Evolutionary conservation across 495 filamentous ascomycete genomes (phyloP).

Genomic region (Penicillium odoratum): DNA sequence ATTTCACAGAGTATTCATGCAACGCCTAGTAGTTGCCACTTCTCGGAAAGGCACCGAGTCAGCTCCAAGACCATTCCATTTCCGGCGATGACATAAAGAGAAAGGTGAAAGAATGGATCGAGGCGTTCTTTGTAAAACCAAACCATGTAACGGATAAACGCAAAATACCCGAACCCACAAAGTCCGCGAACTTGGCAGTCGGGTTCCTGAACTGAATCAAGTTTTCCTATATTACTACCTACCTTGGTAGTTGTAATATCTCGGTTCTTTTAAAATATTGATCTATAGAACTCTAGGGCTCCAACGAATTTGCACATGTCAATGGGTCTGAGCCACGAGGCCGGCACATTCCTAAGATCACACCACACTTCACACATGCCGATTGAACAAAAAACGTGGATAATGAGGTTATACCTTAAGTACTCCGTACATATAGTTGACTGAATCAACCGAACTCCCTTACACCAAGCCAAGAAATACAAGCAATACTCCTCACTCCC

Average conservation of each 20-base stretch:
- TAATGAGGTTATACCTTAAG: not conserved
- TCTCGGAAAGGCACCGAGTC: not conserved
- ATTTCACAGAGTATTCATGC: not conserved
- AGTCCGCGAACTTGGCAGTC: not conserved
- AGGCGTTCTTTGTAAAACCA: not conserved
- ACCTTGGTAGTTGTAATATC: no score
- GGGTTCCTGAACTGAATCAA: not conserved
- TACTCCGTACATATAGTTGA: not conserved
- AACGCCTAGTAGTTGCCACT: no score
- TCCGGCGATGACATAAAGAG: conserved; percentile 2
- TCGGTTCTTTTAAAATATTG: no score
- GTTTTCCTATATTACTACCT: no score
- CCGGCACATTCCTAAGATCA: not conserved
- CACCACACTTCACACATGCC: not conserved
- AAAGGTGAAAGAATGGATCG: not conserved
- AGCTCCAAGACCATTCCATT: not conserved
- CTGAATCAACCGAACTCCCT: not conserved
- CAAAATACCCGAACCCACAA: not conserved
- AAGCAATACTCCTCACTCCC: not conserved
- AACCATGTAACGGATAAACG: not conserved
- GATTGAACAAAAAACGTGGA: not conserved
- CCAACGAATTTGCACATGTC: not conserved
- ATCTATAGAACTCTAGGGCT: not conserved
- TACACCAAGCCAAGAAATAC: not conserved
- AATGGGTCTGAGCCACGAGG: not conserved